A percentile compares a stretch with the other conserved stretches of the same genome.
Evolutionary conservation across 176 grass and related monocot species (phyloP).

Genomic region (Oryza brachyantha): DNA sequence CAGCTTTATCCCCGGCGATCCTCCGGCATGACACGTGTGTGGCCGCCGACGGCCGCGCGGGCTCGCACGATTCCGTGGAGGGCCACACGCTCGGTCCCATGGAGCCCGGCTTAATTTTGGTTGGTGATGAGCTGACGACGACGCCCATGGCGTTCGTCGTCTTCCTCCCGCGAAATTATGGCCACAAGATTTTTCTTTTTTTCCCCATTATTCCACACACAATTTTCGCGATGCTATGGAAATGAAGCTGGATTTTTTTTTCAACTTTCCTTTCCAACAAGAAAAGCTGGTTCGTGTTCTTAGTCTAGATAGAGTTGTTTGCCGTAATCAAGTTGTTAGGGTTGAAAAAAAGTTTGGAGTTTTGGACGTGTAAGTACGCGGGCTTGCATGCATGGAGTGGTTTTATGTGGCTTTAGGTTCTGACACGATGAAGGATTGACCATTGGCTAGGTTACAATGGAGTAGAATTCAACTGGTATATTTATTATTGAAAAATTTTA

Average conservation of each 20-base stretch:
- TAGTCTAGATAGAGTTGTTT: not conserved
- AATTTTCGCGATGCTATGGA: too few species aligned
- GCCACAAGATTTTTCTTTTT: not conserved
- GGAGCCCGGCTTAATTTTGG: not conserved
- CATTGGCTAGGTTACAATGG: not conserved
- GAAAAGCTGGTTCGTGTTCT: not conserved
- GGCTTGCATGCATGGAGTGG: not conserved
- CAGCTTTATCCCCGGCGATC: not conserved
- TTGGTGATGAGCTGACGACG: not conserved
- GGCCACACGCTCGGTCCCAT: not conserved
- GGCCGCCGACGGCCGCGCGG: not conserved
- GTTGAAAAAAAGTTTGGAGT: not conserved
- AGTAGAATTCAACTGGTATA: not conserved
- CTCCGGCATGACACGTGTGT: not conserved
- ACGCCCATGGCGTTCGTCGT: not conserved
- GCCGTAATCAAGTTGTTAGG: not conserved
- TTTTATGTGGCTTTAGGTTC: not conserved
- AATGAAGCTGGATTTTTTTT: not conserved
- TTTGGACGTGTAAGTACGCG: not conserved
- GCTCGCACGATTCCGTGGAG: constrained; percentile 4
- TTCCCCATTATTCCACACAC: not conserved
- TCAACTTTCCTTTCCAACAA: not conserved
- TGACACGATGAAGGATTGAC: not conserved
- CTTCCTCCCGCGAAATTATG: not conserved
- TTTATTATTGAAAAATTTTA: not conserved